Evolutionary conservation across 2,329 filamentous ascomycete species (phyloP).

Genomic region (Zymoseptoria passerinii): DNA sequence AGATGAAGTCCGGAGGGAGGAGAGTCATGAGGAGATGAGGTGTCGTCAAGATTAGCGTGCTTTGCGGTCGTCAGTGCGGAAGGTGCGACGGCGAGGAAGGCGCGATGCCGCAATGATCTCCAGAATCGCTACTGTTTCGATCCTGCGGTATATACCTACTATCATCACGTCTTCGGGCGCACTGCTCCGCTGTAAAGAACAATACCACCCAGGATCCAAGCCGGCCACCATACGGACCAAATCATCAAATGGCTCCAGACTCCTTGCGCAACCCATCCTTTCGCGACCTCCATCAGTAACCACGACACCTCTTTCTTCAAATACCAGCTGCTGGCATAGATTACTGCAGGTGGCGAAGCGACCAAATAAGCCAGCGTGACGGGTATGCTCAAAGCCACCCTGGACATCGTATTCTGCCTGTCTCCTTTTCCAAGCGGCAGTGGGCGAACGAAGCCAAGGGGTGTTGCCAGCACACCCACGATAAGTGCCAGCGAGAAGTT

Average conservation of each 20-base stretch:
- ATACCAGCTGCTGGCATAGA: constrained; percentile 17
- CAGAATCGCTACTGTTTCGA: neutral
- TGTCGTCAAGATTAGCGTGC: neutral
- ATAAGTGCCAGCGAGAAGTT: constrained; percentile 91
- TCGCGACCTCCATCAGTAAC: constrained; percentile 24
- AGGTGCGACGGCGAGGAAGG: neutral
- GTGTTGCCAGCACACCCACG: constrained; percentile 68
- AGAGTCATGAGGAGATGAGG: neutral
- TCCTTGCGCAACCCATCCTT: constrained; percentile 26
- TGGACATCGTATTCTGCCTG: neutral
- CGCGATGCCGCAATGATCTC: neutral
- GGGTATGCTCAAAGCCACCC: constrained; percentile 5
- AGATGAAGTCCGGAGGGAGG: neutral
- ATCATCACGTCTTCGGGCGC: constrained; percentile 1
- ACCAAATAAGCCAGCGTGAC: constrained; percentile 10
- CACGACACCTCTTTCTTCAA: constrained; percentile 13
- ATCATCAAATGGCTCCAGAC: constrained; percentile 27
- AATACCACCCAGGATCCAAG: constrained; percentile 23
- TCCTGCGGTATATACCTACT: neutral
- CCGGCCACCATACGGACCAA: constrained; percentile 29
- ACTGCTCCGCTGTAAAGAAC: constrained; percentile 19
- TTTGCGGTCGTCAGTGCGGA: neutral
- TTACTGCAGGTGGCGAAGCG: constrained; percentile 16
- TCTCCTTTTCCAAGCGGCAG: constrained; percentile 7
- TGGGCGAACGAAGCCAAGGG: constrained; percentile 63